Evolutionary conservation across 192 early-diverging fungal genomes (phyloP), one percentile per base, ranked within the genome.

Genomic region (Backusella australiensis): DNA sequence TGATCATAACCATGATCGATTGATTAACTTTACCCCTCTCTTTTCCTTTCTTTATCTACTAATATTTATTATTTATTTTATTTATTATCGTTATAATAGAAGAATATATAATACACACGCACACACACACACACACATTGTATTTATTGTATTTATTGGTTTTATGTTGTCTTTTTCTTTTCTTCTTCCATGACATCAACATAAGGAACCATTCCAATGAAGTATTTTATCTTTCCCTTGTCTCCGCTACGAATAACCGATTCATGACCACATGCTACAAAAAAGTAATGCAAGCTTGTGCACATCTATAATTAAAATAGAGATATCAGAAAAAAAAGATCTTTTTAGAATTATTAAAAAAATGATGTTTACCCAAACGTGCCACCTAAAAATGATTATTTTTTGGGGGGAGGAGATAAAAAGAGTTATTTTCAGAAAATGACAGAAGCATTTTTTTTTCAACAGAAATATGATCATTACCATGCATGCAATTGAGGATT

Each of bases 401-500:
- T 59, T 59, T 59, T 23, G 23, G 56, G 56, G 56, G 56, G 56
- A 14, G 56, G 19, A 23, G 2, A 26, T 52, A 52, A 52, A 49
- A 11, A 56, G 17, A 56, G 21, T 11, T 23, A 56, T 23, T 56
- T 11, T 26, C 11, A 59, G 53, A 59, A 59, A 23, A 59, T 26
- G 53, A 26, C 53, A 11, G 53, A 56, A 56, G 53, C 19, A 49
- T 49, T 49, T 49, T 49, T 49, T 49, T 49, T 46, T 46, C 17
- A 5, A 46, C 44, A 46, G 44, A 46, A 46, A 46, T 46, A 46
- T 12, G 19, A 29, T 46, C n/a, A 34, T 77, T 77, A 80, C 56
- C 71, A 80, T 35, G 74, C 79, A 52, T 80, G 74, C 1, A 80
- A 71, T 34, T 80, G 79, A 7, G 69, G 69, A 52, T 80, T 80